These are phyloP conservation scores for Trichoderma semiorbis DNA, from an alignment of 2,329 filamentous ascomycete genomes.

Conservation along the genomic window DNA sequence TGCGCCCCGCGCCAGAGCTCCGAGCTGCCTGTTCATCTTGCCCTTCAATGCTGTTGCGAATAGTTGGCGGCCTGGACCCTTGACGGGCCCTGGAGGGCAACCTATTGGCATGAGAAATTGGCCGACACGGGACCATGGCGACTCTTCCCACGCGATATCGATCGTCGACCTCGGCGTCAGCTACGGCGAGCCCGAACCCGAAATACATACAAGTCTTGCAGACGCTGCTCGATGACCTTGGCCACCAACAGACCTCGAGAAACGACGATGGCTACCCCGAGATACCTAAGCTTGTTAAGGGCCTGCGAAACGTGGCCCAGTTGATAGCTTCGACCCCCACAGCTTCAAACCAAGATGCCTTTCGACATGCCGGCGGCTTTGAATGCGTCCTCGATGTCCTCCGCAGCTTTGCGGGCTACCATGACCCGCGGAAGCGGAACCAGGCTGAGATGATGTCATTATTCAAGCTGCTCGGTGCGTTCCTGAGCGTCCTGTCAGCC, in stretches of 20 bases:
- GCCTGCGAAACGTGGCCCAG: conserved; percentile 64
- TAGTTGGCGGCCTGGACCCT: conserved; percentile 35
- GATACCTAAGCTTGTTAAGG: conserved; percentile 47
- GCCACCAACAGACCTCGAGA: conserved; percentile 32
- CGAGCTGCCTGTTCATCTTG: conserved; percentile 19
- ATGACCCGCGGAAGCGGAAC: conserved; percentile 62
- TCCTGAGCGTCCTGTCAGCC: conserved; percentile 71
- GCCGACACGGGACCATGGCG: conserved; percentile 43
- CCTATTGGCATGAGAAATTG: conserved; percentile 28
- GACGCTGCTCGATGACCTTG: conserved; percentile 48
- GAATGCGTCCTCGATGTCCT: conserved; percentile 67
- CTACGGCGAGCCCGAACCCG: conserved; percentile 45
- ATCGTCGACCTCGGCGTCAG: conserved; percentile 61
- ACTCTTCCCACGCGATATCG: conserved; percentile 55
- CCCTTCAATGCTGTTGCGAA: conserved; percentile 35
- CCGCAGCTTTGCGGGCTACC: conserved; percentile 69
- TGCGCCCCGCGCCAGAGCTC: conserved; percentile 30
- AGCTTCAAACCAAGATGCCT: conserved; percentile 67
- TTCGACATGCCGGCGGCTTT: conserved; percentile 77
- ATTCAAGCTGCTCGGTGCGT: conserved; percentile 66
- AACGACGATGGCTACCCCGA: conserved; percentile 46
- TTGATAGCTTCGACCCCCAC: conserved; percentile 49
- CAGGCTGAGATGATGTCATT: conserved; percentile 61
- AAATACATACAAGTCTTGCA: conserved; percentile 60
- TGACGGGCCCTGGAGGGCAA: conserved; percentile 35